These are phyloP conservation scores for Vachellia pachyceras DNA, from an alignment of 306 rosid genomes.

Conservation along the genomic window DNA sequence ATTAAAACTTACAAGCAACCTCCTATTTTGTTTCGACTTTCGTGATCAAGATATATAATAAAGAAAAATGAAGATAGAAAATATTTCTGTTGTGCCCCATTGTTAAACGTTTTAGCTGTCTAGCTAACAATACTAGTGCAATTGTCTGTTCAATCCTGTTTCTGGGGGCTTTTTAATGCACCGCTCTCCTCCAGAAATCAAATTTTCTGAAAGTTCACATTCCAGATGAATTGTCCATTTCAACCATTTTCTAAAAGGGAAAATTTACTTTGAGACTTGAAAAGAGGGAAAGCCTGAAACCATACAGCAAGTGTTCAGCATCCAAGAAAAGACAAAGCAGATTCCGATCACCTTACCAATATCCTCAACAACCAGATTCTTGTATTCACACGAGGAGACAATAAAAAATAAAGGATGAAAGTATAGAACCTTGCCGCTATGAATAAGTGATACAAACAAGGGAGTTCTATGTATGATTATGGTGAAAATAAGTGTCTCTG, in stretches of 20 bases:
- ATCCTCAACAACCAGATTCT: neutral
- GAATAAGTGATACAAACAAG: neutral
- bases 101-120: neutral
- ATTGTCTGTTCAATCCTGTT: neutral
- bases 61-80: neutral
- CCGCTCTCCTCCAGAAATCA: neutral
- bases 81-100: neutral
- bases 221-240: neutral
- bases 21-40: neutral
- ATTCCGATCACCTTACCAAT: neutral
- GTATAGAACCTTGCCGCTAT: neutral
- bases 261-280: neutral
- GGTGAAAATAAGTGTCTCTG: neutral
- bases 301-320: too few species aligned
- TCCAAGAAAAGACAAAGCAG: too few species aligned
- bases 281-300: too few species aligned
- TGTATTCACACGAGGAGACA: neutral
- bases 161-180: neutral
- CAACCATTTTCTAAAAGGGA: neutral
- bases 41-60: neutral
- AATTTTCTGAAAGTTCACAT: neutral
- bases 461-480: neutral
- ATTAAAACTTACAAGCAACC: neutral
- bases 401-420: neutral
- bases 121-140: neutral